These are phyloP conservation scores for Rauvolfia tetraphylla DNA, from an alignment of 257 asterid species.

Conservation along the genomic window DNA sequence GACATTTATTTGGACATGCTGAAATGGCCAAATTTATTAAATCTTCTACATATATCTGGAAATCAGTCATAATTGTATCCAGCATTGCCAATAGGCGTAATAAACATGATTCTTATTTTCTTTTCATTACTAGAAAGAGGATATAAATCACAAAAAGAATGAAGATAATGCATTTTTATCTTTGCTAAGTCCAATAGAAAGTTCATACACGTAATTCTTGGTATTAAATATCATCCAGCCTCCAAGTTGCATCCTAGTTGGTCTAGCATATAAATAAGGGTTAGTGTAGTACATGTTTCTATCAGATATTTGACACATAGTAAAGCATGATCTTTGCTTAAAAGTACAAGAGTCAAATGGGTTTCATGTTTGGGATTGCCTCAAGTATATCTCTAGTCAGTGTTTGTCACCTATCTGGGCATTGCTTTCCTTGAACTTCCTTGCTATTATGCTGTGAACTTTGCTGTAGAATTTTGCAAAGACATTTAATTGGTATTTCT, in stretches of 20 bases:
- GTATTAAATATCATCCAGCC: not conserved
- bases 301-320: not conserved
- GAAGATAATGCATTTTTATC: not conserved
- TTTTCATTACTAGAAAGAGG: not conserved
- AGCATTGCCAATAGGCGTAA: not conserved
- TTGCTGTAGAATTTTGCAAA: not conserved
- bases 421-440: not conserved
- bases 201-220: not conserved
- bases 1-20: not conserved
- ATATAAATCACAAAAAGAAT: not conserved
- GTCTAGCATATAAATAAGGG: not conserved
- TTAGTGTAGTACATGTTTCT: not conserved
- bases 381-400: not conserved
- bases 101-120: not conserved
- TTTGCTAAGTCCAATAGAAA: not conserved
- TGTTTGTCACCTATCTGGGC: not conserved
- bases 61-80: not conserved
- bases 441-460: not conserved
- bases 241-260: not conserved
- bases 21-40: not conserved
- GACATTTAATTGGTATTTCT: not conserved
- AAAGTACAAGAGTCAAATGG: not conserved
- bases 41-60: not conserved
- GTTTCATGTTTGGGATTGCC: not conserved
- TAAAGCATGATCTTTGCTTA: not conserved